Evolutionary conservation across 2,329 filamentous ascomycete genomes (phyloP), one percentile per base, ranked within the genome.

Genomic region (Calonectria fujianensis): DNA sequence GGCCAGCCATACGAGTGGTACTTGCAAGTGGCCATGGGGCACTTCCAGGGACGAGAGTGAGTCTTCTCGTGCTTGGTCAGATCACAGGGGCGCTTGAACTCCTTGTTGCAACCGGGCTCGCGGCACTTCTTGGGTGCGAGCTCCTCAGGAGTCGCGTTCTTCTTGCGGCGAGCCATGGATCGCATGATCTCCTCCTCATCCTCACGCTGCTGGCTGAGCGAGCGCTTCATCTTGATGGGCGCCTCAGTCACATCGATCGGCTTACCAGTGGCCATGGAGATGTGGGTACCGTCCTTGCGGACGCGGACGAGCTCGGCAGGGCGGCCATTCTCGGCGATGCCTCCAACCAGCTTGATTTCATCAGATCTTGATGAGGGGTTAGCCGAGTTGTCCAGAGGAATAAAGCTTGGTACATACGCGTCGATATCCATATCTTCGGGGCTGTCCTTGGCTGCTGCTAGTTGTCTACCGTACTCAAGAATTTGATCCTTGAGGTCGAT

Each of bases 1-100:
- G 97, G 96, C 94, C 96, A 98, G 65, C 97, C 97, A 80, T 94
- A 92, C 41, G 94, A 91, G 84, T 94, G 92, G 85, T 98, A 98
- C 84, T 97, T 98, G 94, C 97, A 98, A 59, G 91, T 93, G 51
- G 90, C 83, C 29, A 95, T 89, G 9, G 93, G 91, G 85, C 97
- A 99, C 88, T 99, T 99, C 94, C 95, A 98, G 13, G 96, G 97
- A 45, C 97, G 94, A 71, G 95, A 96, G 85, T 99, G 97, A 0
- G 96, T 98, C 89, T 98, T 99, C 87, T 98, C 94, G 86, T 99
- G 97, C 89, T 98, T 98, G 79, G 96, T 98, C 74, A 98, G 89
- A 84, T 99, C 97, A 85, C 97, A 98, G n/a, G 95, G 95, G 76
- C 97, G 93, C 86, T 97, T 97, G 88, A 98, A 98, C 85, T 96